Evolutionary conservation across 2,329 filamentous ascomycete species (phyloP).

Genomic region (Cordyceps sp.): DNA sequence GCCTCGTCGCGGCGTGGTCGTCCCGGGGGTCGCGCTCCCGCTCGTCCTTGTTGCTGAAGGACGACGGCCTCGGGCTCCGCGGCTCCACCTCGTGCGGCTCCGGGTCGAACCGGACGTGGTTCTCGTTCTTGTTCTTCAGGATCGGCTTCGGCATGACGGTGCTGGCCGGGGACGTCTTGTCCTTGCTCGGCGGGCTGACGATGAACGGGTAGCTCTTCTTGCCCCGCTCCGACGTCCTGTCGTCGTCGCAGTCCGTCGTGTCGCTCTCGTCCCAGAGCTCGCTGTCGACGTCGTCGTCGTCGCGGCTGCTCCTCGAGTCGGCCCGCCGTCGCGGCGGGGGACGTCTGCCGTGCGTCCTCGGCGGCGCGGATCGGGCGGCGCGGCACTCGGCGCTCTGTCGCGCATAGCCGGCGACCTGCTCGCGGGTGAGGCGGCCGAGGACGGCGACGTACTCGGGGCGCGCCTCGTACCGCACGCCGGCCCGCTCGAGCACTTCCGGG

Average conservation of each 20-base stretch:
- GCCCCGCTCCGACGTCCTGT: constrained; percentile 13
- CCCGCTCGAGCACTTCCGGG: constrained; percentile 37
- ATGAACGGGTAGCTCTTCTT: constrained; percentile 19
- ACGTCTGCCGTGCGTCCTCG: too few relatives aligned
- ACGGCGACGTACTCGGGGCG: constrained; percentile 43
- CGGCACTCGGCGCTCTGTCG: constrained; percentile 30
- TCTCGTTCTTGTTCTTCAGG: constrained; percentile 42
- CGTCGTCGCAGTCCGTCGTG: constrained; percentile 16
- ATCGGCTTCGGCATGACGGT: constrained; percentile 35
- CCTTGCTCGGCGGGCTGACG: constrained; percentile 17
- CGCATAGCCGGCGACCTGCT: constrained; percentile 35
- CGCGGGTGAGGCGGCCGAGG: constrained; percentile 33
- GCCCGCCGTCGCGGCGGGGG: constrained; percentile 7
- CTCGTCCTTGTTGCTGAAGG: constrained; percentile 12
- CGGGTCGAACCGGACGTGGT: constrained; percentile 36
- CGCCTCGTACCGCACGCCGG: constrained; percentile 42
- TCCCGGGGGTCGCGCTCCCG: constrained; percentile 9
- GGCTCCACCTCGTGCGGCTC: constrained; percentile 27
- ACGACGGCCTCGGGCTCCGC: constrained; percentile 8
- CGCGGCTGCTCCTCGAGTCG: constrained; percentile 17
- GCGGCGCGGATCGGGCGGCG: constrained; percentile 20
- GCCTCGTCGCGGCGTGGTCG: constrained; percentile 6
- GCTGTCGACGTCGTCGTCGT: constrained; percentile 14
- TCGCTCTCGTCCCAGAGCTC: constrained; percentile 14
- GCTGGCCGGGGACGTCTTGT: constrained; percentile 17